Conservation (phyloP, 768 basidiomycete species). For the Phlebiopsis flavidoalba region DNA sequence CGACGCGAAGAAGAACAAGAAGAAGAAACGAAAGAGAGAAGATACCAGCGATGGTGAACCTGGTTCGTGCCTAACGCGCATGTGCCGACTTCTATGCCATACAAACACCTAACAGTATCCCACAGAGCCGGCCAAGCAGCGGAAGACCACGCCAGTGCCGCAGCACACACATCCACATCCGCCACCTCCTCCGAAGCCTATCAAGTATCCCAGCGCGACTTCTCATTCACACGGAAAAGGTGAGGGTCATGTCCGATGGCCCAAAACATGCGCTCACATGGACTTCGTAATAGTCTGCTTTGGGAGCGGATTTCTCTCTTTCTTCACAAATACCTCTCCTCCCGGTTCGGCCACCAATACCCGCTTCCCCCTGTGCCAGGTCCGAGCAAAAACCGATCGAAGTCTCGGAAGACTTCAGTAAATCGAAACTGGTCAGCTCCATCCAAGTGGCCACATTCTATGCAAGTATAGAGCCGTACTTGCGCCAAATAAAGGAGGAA, state of each 20-base stretch:
- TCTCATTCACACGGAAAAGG: slow-evolving; percentile 47
- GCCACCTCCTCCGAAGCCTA: slow-evolving; percentile 41
- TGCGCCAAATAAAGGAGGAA: slow-evolving; percentile 88
- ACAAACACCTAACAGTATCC: no score
- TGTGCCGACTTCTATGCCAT: neutral
- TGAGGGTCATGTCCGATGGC: slow-evolving; percentile 19
- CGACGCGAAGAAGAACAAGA: slow-evolving; percentile 61
- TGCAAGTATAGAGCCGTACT: slow-evolving; percentile 82
- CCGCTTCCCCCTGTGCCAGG: slow-evolving; percentile 52
- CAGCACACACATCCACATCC: slow-evolving; percentile 29
- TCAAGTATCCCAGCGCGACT: slow-evolving; percentile 44
- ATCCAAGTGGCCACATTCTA: slow-evolving; percentile 75
- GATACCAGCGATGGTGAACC: slow-evolving; percentile 66
- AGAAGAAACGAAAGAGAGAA: slow-evolving; percentile 83
- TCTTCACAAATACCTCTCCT: slow-evolving; percentile 48
- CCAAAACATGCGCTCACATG: neutral
- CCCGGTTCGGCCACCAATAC: slow-evolving; percentile 57
- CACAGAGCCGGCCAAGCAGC: slow-evolving; percentile 38
- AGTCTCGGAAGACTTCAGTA: slow-evolving; percentile 87
- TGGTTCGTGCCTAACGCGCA: slow-evolving; percentile 29
- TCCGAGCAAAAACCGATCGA: slow-evolving; percentile 82
- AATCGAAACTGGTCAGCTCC: slow-evolving; percentile 59
- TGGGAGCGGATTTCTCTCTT: slow-evolving; percentile 58
- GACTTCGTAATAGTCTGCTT: slow-evolving; percentile 17
- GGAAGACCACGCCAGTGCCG: slow-evolving; percentile 54